Percentiles rank a stretch among this genome's conserved stretches.
These are phyloP conservation scores for Pythium grandisporangium DNA, from an alignment of 352 stramenopile genomes.

Conservation along the genomic window DNA sequence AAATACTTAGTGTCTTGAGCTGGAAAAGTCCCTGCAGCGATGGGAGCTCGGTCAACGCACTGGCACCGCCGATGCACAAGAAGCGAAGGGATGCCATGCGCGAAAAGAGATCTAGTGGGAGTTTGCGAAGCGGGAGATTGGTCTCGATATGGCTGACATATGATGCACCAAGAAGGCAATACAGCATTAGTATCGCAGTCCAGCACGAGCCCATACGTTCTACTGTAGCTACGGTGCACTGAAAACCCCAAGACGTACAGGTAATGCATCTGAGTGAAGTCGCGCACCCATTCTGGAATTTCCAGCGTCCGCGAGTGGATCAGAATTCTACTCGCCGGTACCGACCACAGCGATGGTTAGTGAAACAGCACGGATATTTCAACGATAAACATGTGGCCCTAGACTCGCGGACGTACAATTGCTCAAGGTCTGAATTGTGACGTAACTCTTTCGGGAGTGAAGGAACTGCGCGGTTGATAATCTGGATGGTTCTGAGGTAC, in stretches of 20 bases:
- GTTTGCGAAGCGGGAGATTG: not conserved
- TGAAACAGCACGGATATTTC: not conserved
- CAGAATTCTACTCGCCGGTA: constrained; percentile 1
- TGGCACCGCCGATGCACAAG: not conserved
- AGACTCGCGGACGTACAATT: constrained; percentile 5
- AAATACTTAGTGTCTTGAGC: not conserved
- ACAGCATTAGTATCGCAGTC: not conserved
- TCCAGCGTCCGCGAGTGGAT: constrained; percentile 2
- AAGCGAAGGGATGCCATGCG: not conserved
- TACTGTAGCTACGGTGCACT: not conserved
- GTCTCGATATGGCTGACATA: not conserved
- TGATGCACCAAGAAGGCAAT: not conserved
- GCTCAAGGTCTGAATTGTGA: not conserved
- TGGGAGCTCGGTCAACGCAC: not conserved
- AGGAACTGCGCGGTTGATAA: constrained; percentile 1
- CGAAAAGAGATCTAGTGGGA: not conserved
- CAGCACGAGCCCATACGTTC: not conserved
- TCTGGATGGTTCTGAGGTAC: not conserved
- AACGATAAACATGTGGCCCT: not conserved
- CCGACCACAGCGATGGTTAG: not conserved
- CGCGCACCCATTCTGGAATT: constrained; percentile 1
- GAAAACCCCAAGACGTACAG: constrained; percentile 1
- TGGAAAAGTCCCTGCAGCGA: not conserved
- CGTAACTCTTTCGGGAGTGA: not conserved
- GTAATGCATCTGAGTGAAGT: constrained; percentile 1